Base-by-base conservation (phyloP, 83 land plant genomes). In the Picea engelmannii region DNA sequence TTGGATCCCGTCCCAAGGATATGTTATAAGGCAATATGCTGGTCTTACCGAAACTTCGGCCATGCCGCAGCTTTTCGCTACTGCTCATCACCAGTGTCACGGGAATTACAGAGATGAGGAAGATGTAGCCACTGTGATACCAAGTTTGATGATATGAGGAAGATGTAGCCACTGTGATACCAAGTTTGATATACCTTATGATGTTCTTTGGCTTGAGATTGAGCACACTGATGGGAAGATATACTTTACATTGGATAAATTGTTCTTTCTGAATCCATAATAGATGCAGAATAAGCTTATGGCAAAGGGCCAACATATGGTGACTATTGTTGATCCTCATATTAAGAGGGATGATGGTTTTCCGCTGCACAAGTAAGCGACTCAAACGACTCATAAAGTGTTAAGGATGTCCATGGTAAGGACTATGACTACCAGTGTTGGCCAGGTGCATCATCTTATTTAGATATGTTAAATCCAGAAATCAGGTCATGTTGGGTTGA, bases 391-490 rank as follows among this genome's bases (percentile, higher is more conserved):
- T n/a, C n/a, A n/a, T n/a, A n/a, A n/a, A n/a, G n/a, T n/a, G 97
- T 95, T 40, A 97, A 94, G 85, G 95, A 97, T 88, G 82, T 86
- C 10, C 79, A 83, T 77, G 95, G 95, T 10, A 87, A 85, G 69
- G 99, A 97, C 86, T 97, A 79, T 86, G 99, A 97, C 84, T 96
- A 98, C 49, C 94, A 96, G 99, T 97, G 99, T 31, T 31, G 35
- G 35, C 35, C 35, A 31, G 35, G 35, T 31, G 35, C 35, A 31
- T 31, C 35, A 1, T 31, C 35, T 31, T 31, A 31, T 31, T 31
- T 31, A 1, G 35, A 31, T 31, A 31, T 31, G 35, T 31, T 97
- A 74, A 92, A 81, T 82, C 98, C 98, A 4, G 99, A 95, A 86
- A 90, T 97, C 21, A 90, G 98, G 76, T 77, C 85, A 3, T 97